Conservation (phyloP, 805 yeast species). For the Martiniozyma abietophila region DNA sequence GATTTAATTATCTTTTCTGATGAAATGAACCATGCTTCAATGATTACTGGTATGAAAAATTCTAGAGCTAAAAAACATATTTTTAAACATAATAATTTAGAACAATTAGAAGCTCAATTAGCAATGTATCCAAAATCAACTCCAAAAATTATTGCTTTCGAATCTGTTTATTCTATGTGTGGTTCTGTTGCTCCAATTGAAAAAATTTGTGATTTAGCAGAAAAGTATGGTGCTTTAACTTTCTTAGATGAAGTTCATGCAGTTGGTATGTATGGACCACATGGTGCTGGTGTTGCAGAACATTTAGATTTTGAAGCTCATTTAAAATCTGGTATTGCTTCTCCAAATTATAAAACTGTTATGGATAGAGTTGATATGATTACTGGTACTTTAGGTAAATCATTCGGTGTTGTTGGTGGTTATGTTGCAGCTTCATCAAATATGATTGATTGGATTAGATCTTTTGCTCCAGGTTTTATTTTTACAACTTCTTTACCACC, state of each 20-base stretch:
- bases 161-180: slow-evolving; percentile 96
- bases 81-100: slow-evolving; percentile 84
- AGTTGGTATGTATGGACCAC: slow-evolving; percentile 98
- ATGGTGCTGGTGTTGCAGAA: slow-evolving; percentile 99
- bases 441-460: slow-evolving; percentile 90
- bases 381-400: slow-evolving; percentile 96
- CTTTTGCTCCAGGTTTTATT: slow-evolving; percentile 94
- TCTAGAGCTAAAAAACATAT: slow-evolving; percentile 83
- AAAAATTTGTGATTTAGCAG: slow-evolving; percentile 89
- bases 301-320: slow-evolving; percentile 86
- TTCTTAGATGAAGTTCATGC: slow-evolving; percentile 98
- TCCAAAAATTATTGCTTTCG: slow-evolving; percentile 95
- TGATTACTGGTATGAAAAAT: slow-evolving; percentile 93
- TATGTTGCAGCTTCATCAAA: slow-evolving; percentile 83
- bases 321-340: slow-evolving; percentile 52
- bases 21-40: slow-evolving; percentile 91
- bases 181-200: slow-evolving; percentile 95
- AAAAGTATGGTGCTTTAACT: slow-evolving; percentile 94
- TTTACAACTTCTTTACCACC: slow-evolving; percentile 97
- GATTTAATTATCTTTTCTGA: slow-evolving; percentile 89
- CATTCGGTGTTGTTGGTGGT: slow-evolving; percentile 96
- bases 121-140: slow-evolving; percentile 73
- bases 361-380: slow-evolving; percentile 91
- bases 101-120: slow-evolving; percentile 71
- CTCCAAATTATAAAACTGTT: slow-evolving; percentile 47